phyloP scores from a whole-genome alignment of 768 basidiomycete genomes.

The Clitopilus passeckerianus region DNA sequence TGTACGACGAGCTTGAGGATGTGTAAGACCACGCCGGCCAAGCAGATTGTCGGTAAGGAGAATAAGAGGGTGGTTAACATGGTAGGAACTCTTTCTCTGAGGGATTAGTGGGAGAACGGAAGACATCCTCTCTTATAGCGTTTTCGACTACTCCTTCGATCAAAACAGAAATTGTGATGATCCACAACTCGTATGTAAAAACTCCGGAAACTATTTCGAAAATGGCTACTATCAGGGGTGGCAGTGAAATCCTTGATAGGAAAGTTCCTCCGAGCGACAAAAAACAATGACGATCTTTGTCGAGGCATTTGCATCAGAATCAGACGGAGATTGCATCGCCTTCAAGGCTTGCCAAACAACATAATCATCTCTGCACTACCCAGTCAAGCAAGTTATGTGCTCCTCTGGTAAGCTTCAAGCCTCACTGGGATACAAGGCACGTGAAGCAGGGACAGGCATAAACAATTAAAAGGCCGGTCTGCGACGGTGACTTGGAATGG shows the following conservation, averaged over 20 bases:
- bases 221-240: neutral
- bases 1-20: constrained; percentile 27
- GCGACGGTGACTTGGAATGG: no score
- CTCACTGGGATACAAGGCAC: neutral
- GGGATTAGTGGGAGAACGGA: neutral
- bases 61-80: neutral
- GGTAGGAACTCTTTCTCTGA: neutral
- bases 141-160: neutral
- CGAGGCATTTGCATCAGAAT: no score
- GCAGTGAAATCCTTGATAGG: neutral
- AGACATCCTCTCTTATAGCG: neutral
- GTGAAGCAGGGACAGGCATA: neutral
- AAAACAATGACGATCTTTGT: neutral
- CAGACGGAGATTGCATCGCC: neutral
- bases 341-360: constrained; percentile 11
- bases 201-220: neutral
- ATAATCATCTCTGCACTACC: neutral
- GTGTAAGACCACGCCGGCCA: constrained; percentile 23
- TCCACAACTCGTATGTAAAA: neutral
- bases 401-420: neutral
- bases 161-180: neutral
- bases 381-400: neutral
- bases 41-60: constrained; percentile 12
- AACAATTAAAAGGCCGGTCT: no score
- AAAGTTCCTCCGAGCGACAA: neutral